phyloP scores from a whole-genome alignment of 2,329 filamentous ascomycete species.

The Aspergillus sp. region DNA sequence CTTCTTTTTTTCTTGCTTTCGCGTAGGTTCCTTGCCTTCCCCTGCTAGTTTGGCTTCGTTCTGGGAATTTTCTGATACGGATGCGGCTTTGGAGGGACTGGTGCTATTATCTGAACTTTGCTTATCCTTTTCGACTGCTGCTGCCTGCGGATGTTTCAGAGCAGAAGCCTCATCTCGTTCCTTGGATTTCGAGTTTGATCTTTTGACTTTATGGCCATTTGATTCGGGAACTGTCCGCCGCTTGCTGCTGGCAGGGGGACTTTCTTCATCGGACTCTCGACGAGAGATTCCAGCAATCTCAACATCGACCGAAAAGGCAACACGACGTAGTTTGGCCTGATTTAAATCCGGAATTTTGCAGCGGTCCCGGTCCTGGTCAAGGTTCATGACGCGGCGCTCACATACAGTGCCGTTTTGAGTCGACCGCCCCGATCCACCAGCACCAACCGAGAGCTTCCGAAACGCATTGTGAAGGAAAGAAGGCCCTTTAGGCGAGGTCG shows the following conservation, averaged over 20 bases:
- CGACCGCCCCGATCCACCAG: conserved; percentile 52
- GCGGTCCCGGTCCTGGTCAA: conserved; percentile 75
- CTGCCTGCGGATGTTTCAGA: conserved; percentile 64
- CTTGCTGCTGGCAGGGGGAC: conserved; percentile 32
- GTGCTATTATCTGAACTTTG: conserved; percentile 27
- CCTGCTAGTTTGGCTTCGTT: conserved; percentile 30
- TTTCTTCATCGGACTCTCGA: conserved; percentile 64
- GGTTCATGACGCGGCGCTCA: conserved; percentile 77
- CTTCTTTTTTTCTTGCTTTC: conserved; percentile 96
- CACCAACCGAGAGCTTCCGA: conserved; percentile 71
- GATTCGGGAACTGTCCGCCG: conserved; percentile 25
- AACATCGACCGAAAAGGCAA: conserved; percentile 95
- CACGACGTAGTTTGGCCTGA: conserved; percentile 75
- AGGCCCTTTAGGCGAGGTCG: conserved; percentile 69
- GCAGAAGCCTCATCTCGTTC: conserved; percentile 72
- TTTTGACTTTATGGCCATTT: conserved; percentile 32
- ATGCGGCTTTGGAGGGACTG: conserved; percentile 9
- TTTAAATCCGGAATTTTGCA: conserved; percentile 78
- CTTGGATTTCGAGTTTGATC: conserved; percentile 58
- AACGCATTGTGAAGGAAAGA: conserved; percentile 80
- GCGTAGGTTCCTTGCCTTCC: conserved; percentile 50
- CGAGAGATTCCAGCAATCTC: conserved; percentile 88
- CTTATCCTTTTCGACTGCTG: conserved; percentile 58
- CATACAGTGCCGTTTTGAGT: conserved; percentile 68
- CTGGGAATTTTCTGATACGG: conserved; percentile 14